Evolutionary conservation across 805 yeast species (phyloP), one percentile per base, ranked within the genome.

Genomic region (Cyberlindnera petersonii): DNA sequence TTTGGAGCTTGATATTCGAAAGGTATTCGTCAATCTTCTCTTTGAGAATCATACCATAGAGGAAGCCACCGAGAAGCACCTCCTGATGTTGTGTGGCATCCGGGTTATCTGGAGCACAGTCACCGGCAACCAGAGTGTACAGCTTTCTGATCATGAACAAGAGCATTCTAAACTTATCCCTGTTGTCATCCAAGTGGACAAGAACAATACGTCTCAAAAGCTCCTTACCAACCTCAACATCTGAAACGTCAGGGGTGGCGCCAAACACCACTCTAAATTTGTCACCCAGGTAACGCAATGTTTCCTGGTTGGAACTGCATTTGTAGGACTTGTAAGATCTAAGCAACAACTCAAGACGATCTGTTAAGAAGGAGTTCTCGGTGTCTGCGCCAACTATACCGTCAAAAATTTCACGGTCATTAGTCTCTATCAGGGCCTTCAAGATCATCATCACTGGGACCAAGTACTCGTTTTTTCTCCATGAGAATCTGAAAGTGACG

Each of bases 1-100:
- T 72, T 59, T 86, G 96, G 23, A 75, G 63, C 36, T 77, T 73
- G 58, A 93, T 77, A 56, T 70, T 75, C 53, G 76, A 81, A 51
- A 93, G 69, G 59, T 87, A 89, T 63, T 93, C 98, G 53, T 93
- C 98, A 46, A 93, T 80, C 61, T 93, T 93, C 66, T 93, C 98
- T 63, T 93, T 93, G 56, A 93, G 64, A 50, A 93, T 91, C 95
- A 89, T 89, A 51, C 97, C 97, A 54, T 87, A 93, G 39, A 93
- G 71, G 75, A 93, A 86, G 13, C 98, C 98, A 48, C 98, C 98
- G 41, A 93, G 73, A 47, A 93, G 67, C 23, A 93, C 86, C 67
- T 93, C 98, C 67, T 93, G 98, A 71, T 93, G 97, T 71, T 93
- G 98, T 9, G 96, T 86, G 35, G 98, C 95, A 80, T 93, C 98